A percentile compares a stretch with the other conserved stretches of the same genome.
These are phyloP conservation scores for Pythium dissimile DNA, from an alignment of 352 stramenopile genomes.

Conservation along the genomic window DNA sequence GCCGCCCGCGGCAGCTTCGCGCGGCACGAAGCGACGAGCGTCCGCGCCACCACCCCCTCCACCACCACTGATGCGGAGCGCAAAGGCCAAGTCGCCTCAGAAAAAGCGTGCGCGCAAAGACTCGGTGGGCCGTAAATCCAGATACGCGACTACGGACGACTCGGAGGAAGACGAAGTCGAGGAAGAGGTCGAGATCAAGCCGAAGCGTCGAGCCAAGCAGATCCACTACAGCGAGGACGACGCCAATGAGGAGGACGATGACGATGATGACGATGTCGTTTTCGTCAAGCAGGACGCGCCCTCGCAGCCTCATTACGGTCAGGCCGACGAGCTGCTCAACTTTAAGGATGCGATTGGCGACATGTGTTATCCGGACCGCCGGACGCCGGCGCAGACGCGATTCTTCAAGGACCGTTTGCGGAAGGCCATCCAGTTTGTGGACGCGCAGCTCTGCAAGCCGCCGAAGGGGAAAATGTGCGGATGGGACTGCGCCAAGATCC, in stretches of 20 bases:
- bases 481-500: constrained; percentile 59
- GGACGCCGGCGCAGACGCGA: constrained; percentile 42
- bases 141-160: constrained; percentile 15
- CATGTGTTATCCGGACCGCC: constrained; percentile 58
- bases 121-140: not conserved
- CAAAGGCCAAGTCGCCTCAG: constrained; percentile 3
- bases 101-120: constrained; percentile 20
- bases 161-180: constrained; percentile 28
- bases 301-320: constrained; percentile 32
- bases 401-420: constrained; percentile 71
- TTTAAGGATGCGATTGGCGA: constrained; percentile 71
- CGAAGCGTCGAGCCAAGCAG: constrained; percentile 6
- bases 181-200: constrained; percentile 14
- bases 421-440: constrained; percentile 66
- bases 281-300: not conserved
- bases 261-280: constrained; percentile 17
- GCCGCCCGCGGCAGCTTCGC: not conserved
- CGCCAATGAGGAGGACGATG: constrained; percentile 2
- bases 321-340: constrained; percentile 46
- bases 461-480: constrained; percentile 40
- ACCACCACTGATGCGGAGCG: not conserved
- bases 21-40: constrained; percentile 8
- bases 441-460: constrained; percentile 57
- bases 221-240: constrained; percentile 19
- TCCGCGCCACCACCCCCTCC: constrained; percentile 3